Conservation (phyloP, 2,329 filamentous ascomycete genomes). For the Aspergillus caelatus region DNA sequence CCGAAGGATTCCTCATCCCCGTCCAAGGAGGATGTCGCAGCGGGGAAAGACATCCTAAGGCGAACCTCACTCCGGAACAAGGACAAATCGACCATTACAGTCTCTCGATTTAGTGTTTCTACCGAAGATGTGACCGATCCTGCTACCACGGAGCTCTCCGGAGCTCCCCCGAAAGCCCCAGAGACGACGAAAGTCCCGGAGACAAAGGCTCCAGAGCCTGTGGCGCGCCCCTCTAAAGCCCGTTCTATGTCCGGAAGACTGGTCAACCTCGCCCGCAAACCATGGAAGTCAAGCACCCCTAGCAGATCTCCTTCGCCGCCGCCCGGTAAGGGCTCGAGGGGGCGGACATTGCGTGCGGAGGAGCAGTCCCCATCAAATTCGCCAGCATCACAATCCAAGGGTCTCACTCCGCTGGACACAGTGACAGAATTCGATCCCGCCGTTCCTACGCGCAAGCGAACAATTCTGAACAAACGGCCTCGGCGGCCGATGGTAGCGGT, state of each 20-base stretch:
- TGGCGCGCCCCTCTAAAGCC: constrained; percentile 43
- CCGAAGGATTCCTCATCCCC: constrained; percentile 40
- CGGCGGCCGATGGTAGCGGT: constrained; percentile 46
- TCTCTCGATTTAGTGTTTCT: constrained; percentile 42
- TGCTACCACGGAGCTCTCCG: constrained; percentile 20
- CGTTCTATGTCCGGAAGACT: constrained; percentile 55
- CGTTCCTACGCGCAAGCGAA: constrained; percentile 31
- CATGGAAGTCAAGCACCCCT: constrained; percentile 49
- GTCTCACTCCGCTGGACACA: constrained; percentile 23
- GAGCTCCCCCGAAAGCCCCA: constrained; percentile 15
- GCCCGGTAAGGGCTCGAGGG: constrained; percentile 34
- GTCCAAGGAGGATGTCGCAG: constrained; percentile 40
- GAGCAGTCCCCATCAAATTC: constrained; percentile 29
- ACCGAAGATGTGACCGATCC: constrained; percentile 39
- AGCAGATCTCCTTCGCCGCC: constrained; percentile 53
- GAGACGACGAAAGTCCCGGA: constrained; percentile 22
- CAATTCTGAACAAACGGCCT: constrained; percentile 39
- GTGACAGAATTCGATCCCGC: constrained; percentile 17
- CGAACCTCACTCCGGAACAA: constrained; percentile 45
- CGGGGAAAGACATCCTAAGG: constrained; percentile 46
- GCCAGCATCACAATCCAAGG: constrained; percentile 21
- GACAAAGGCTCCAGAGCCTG: constrained; percentile 33
- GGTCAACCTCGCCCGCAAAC: constrained; percentile 54
- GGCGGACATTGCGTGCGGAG: constrained; percentile 28
- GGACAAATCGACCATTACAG: constrained; percentile 32